Evolutionary conservation across 305 asterid genomes (phyloP), one percentile per base, ranked within the genome.

Genomic region (Plantago lanceolata): DNA sequence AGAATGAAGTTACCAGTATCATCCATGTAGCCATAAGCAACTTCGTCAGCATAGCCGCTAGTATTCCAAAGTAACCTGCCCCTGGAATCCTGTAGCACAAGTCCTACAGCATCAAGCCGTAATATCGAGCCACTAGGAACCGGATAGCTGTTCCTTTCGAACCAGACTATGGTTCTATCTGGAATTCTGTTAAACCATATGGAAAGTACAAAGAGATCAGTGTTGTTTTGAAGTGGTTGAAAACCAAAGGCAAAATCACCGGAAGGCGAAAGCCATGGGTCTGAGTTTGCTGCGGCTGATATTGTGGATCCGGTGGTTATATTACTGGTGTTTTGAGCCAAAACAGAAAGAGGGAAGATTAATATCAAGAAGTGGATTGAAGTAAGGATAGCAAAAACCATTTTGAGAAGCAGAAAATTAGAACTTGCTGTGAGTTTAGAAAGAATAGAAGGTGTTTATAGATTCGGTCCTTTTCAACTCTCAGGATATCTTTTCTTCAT

Each of bases 1-100:
- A 82, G 65, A 17, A 75, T 71, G 4, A 84, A 74, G 52, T 84
- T 84, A 1, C 87, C 87, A 0, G 53, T 79, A 66, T 79, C 61
- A n/a, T 73, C 65, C 68, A 79, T 9, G 55, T 57, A 47, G 37
- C 63, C 79, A 45, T 66, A 51, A 63, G 69, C 55, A 26, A 66
- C 74, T 37, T 48, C 58, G 49, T 1, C 20, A 12, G 24, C 17
- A 18, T 57, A 17, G 5, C 18, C 26, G 9, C 18, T 11, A 40
- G 57, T 43, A 2, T 44, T 58, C 81, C 84, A 76, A 3, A 76
- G 58, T 13, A 12, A 18, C 19, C 24, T 19, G 17, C 66, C 66
- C 17, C 18, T 26, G 60, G 77, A 64, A 55, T 62, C 74, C 26
- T 69, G 60, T 8, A 79, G 73, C 35, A 53, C 48, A 3, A 79